Percentiles rank a stretch among this genome's conserved stretches.
Evolutionary conservation across 805 yeast genomes (phyloP).

Genomic region (Starmerella stellata): DNA sequence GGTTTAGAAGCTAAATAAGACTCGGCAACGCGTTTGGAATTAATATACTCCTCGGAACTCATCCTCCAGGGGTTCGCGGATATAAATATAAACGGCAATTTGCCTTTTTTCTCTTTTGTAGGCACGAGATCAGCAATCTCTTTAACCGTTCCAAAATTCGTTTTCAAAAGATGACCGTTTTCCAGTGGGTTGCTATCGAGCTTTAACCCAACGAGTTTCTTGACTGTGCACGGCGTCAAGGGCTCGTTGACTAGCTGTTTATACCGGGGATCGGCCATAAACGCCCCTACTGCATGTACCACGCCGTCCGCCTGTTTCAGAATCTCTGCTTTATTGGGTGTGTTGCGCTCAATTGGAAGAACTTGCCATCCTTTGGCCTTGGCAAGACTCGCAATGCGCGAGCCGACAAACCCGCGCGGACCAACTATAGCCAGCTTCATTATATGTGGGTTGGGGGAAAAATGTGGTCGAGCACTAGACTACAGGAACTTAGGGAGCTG

Average conservation of each 20-base stretch:
- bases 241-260: slow-evolving; percentile 29
- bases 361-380: slow-evolving; percentile 26
- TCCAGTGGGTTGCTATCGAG: background rate
- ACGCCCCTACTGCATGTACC: slow-evolving; percentile 66
- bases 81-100: slow-evolving; percentile 42
- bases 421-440: slow-evolving; percentile 51
- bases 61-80: slow-evolving; percentile 60
- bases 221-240: slow-evolving; percentile 4
- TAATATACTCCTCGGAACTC: slow-evolving; percentile 52
- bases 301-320: slow-evolving; percentile 41
- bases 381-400: slow-evolving; percentile 27
- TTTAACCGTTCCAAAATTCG: background rate
- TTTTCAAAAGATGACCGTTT: background rate
- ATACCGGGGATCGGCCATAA: slow-evolving; percentile 51
- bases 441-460: background rate
- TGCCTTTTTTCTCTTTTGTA: background rate
- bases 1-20: slow-evolving; percentile 26
- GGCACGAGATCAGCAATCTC: background rate
- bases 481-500: too few species aligned
- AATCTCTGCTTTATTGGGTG: slow-evolving; percentile 27
- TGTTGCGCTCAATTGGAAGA: slow-evolving; percentile 35
- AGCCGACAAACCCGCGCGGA: slow-evolving; percentile 64
- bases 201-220: slow-evolving; percentile 2
- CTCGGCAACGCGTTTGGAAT: slow-evolving; percentile 66
- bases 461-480: background rate